phyloP scores from a whole-genome alignment of 2,329 filamentous ascomycete species.

The Pseudogymnoascus pannorum region DNA sequence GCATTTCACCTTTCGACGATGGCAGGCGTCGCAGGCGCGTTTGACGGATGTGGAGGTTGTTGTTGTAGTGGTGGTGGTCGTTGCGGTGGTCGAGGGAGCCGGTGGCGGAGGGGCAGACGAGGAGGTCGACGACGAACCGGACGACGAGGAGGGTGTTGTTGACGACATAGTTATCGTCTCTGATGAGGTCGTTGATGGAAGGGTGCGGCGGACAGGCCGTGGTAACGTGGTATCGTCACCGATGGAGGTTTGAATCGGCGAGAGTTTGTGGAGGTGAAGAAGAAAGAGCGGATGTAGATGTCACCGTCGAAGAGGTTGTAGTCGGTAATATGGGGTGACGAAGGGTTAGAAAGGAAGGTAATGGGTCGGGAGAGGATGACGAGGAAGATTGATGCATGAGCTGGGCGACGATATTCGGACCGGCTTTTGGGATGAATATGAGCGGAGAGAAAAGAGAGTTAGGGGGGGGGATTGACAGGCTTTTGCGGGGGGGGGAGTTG shows the following conservation, averaged over 20 bases:
- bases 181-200: not conserved
- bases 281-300: not conserved
- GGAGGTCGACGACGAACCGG: not conserved
- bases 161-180: not conserved
- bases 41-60: conserved; percentile 34
- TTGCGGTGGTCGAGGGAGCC: not conserved
- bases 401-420: not conserved
- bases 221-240: not conserved
- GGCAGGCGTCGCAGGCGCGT: conserved; percentile 64
- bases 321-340: not conserved
- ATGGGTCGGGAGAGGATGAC: not conserved
- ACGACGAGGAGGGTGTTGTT: not conserved
- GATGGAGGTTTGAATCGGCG: not conserved
- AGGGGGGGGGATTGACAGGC: not conserved
- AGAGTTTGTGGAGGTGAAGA: not conserved
- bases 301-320: not conserved
- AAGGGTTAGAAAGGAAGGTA: not conserved
- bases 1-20: conserved; percentile 68
- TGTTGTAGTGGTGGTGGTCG: not conserved
- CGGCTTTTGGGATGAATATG: not conserved
- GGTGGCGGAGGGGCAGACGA: not conserved
- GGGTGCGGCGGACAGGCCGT: not conserved
- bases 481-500: not conserved
- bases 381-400: not conserved
- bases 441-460: not conserved